These are phyloP conservation scores for Chrysoporthe puriensis DNA, from an alignment of 2,329 filamentous ascomycete genomes.

Conservation along the genomic window DNA sequence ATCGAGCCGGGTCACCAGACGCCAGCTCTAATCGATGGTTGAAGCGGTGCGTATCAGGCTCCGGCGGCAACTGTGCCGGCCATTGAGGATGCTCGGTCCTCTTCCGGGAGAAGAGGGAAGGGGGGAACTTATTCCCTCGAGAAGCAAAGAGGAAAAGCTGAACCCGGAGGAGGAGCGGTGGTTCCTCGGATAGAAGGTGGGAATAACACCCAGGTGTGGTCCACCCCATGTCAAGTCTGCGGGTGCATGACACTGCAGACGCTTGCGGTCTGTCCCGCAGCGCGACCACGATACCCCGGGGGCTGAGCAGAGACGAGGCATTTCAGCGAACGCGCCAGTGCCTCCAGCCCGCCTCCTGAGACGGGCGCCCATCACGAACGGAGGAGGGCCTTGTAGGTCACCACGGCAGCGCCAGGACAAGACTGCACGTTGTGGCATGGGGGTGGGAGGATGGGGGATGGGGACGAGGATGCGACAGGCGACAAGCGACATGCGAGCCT, in stretches of 20 bases:
- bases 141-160: background rate
- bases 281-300: background rate
- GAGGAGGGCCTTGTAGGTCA: too few species aligned
- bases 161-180: background rate
- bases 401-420: too few species aligned
- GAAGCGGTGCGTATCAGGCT: background rate
- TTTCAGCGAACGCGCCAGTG: too few species aligned
- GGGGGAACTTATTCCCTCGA: background rate
- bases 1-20: background rate
- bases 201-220: slow-evolving; percentile 9
- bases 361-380: too few species aligned
- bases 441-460: background rate
- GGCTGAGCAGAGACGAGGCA: background rate
- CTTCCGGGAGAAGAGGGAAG: background rate
- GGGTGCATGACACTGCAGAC: background rate
- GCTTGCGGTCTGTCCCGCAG: background rate
- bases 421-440: too few species aligned
- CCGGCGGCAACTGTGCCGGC: background rate
- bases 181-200: slow-evolving; percentile 5
- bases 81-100: background rate
- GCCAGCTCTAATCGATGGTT: background rate
- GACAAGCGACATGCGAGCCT: too few species aligned
- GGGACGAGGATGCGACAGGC: background rate
- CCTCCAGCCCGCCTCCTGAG: too few species aligned
- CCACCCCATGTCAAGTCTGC: background rate